Conservation (phyloP, 2,329 filamentous ascomycete species). For the Aschersonia sp. region DNA sequence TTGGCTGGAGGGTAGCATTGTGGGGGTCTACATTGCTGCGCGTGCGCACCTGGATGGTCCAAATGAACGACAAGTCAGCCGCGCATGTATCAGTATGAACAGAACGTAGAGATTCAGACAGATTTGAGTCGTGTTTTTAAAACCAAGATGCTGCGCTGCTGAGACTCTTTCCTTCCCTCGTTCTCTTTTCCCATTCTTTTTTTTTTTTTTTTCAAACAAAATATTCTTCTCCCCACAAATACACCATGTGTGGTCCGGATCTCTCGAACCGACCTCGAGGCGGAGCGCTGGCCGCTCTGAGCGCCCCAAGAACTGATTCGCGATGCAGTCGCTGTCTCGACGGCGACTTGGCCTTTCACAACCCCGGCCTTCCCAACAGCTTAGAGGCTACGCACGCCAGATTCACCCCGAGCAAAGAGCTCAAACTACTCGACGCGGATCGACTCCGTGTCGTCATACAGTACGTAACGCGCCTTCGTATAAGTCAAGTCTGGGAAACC, state of each 20-base stretch:
- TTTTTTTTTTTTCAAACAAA: not conserved
- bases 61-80: not conserved
- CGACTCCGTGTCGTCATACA: constrained; percentile 27
- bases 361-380: constrained; percentile 21
- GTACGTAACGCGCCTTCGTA: constrained; percentile 15
- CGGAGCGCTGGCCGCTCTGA: constrained; percentile 31
- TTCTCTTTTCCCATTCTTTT: not conserved
- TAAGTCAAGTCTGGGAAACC: not conserved
- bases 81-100: too few species aligned
- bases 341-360: constrained; percentile 30
- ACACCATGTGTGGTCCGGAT: constrained; percentile 29
- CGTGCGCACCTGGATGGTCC: constrained; percentile 1
- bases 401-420: constrained; percentile 17
- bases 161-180: too few species aligned
- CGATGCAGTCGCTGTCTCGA: constrained; percentile 4
- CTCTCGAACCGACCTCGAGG: constrained; percentile 24
- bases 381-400: constrained; percentile 26
- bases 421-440: constrained; percentile 5
- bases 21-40: not conserved
- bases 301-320: constrained; percentile 9
- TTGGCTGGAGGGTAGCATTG: constrained; percentile 10
- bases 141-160: too few species aligned
- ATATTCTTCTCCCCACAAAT: not conserved
- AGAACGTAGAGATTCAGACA: too few species aligned
- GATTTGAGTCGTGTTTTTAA: too few species aligned